Percentiles rank a stretch among this genome's conserved stretches.
Evolutionary conservation across 176 grass and related monocot species (phyloP).

Genomic region (Eragrostis curvula): DNA sequence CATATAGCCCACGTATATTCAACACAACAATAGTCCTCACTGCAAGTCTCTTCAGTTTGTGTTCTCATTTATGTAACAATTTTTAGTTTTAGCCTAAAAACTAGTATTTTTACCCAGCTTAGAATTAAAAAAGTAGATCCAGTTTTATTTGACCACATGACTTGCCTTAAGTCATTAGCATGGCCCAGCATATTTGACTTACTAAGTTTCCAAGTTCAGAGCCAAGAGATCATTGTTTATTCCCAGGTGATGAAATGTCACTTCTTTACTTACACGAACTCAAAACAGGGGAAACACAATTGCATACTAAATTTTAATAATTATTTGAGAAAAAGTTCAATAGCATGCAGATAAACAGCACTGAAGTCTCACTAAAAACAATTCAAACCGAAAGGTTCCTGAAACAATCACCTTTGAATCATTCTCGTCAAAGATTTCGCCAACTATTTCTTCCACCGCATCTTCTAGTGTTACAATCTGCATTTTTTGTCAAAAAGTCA

Average conservation of each 20-base stretch:
- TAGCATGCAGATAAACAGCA: constrained; percentile 2
- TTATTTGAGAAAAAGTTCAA: constrained; percentile 1
- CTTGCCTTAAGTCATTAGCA: not conserved
- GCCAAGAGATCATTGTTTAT: constrained; percentile 3
- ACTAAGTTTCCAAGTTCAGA: constrained; percentile 10
- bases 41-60: constrained; percentile 7
- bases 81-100: not conserved
- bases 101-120: not conserved
- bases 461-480: constrained; percentile 99
- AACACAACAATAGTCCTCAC: not conserved
- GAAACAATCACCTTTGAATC: constrained; percentile 86
- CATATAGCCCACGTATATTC: not conserved
- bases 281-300: not conserved
- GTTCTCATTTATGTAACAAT: constrained; percentile 1
- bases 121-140: constrained; percentile 1
- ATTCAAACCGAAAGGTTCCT: constrained; percentile 1
- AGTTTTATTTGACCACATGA: not conserved
- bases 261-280: not conserved
- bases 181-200: not conserved
- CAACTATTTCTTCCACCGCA: constrained; percentile 99
- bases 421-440: constrained; percentile 99
- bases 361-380: constrained; percentile 12
- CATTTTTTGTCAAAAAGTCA: constrained; percentile 25
- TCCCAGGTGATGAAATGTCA: constrained; percentile 1
- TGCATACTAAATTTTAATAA: not conserved